Evolutionary conservation across 345 rosid species (phyloP).

Genomic region (Eucalyptus shirleyi): DNA sequence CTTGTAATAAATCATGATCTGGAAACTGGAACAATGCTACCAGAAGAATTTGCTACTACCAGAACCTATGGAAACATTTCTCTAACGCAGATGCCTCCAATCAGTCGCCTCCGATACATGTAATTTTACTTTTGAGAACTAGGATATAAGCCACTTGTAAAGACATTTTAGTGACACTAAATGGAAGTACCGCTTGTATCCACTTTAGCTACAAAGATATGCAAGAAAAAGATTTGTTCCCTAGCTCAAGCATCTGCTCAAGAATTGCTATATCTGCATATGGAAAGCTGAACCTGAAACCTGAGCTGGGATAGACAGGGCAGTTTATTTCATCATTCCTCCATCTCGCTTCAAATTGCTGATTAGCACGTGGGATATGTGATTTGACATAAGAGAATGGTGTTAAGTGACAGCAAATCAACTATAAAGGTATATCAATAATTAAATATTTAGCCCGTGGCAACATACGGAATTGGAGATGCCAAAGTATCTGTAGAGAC

Average conservation of each 20-base stretch:
- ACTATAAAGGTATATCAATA: background rate
- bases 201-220: background rate
- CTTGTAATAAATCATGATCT: background rate
- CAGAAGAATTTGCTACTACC: background rate
- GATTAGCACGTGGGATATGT: background rate
- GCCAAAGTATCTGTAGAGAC: background rate
- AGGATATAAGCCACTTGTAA: background rate
- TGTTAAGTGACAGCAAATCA: background rate
- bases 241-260: background rate
- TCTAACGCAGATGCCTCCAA: background rate
- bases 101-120: background rate
- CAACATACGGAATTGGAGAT: background rate
- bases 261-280: background rate
- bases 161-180: background rate
- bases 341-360: background rate
- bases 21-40: background rate
- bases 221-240: background rate
- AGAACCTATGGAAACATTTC: background rate
- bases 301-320: background rate
- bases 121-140: background rate
- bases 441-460: background rate
- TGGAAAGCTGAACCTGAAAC: background rate
- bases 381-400: background rate
- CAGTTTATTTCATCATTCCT: background rate
- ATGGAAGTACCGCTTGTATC: background rate